Base-by-base conservation (phyloP, 1,139 yeast genomes). In the Blastobotrys serpentis region DNA sequence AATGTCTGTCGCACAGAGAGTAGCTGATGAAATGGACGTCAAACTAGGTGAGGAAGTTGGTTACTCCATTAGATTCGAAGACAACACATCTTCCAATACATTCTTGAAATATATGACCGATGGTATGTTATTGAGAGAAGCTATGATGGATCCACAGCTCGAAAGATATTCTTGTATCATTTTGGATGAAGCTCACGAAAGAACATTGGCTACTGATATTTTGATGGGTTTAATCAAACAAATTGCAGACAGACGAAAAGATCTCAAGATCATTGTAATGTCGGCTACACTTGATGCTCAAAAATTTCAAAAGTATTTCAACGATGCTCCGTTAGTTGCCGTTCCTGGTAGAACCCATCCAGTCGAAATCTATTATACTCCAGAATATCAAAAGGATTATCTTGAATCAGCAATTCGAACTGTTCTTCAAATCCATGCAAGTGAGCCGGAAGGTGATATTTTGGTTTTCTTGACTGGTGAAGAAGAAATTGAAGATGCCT, bases 291-390 rank as follows among this genome's bases (percentile, higher is more conserved):
- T 92, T 65, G 98, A 92, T 72, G 97, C 98, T 1, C 95, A 89
- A 67, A 92, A 92, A 73, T 92, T 92, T 66, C 98, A 92, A 70
- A 72, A 68, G 22, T 92, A 92, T 68, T 92, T 92, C 72, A 79
- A 84, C 66, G 81, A 85, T 61, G 98, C 98, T 17, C 98, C 98
- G 17, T 72, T 92, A 54, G 76, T 92, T 57, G 96, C 98, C 0
- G 98, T 92, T 30, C 97, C 98, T 2, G 98, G 98, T 64, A 82
- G 98, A 76, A 92, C 98, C 1, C 94, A 83, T 65, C 98, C 98
- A 0, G 98, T 92, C 46, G 98, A 92, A 66, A 85, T 92, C 50
- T 92, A 88, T 69, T 92, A 92, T 68, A 92, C 98, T 1, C 96
- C 97, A 17, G 98, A 92, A 66, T 89, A 84, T 65, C 98, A 92